These are phyloP conservation scores for Neurospora sp. DNA, from an alignment of 2,329 filamentous ascomycete genomes.

Conservation along the genomic window DNA sequence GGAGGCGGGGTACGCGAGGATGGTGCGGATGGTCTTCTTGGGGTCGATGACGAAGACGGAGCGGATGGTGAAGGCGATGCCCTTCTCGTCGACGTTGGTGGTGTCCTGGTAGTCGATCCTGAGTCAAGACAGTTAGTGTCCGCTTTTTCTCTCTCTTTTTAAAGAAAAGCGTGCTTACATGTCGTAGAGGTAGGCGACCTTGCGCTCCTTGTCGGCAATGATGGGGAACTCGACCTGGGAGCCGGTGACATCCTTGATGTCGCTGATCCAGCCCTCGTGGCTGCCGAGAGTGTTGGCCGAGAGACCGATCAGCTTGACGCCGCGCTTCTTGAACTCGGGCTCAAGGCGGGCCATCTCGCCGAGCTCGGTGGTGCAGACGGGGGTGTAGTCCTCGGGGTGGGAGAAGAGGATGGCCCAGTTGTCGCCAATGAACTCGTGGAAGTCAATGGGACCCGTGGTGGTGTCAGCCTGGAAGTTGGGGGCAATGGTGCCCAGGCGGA, in stretches of 20 bases:
- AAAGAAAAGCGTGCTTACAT: slow-evolving; percentile 42
- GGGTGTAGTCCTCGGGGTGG: slow-evolving; percentile 84
- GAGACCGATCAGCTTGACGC: slow-evolving; percentile 85
- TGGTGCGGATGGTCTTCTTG: slow-evolving; percentile 84
- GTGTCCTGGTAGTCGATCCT: slow-evolving; percentile 72
- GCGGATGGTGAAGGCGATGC: slow-evolving; percentile 87
- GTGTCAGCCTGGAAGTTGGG: slow-evolving; percentile 81
- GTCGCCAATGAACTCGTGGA: slow-evolving; percentile 71
- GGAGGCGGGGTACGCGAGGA: slow-evolving; percentile 84
- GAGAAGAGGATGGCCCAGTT: slow-evolving; percentile 78
- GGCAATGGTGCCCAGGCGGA: slow-evolving; percentile 56
- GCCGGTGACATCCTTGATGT: slow-evolving; percentile 71
- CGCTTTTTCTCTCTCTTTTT: neutral
- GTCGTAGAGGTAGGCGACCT: slow-evolving; percentile 67
- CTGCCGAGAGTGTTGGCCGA: slow-evolving; percentile 76
- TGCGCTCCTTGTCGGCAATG: slow-evolving; percentile 68
- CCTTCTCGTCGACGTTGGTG: slow-evolving; percentile 71
- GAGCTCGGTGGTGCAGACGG: slow-evolving; percentile 92
- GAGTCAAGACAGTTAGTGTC: neutral
- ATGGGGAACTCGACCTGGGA: slow-evolving; percentile 66
- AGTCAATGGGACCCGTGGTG: slow-evolving; percentile 67
- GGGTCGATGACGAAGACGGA: slow-evolving; percentile 94
- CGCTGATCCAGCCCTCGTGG: slow-evolving; percentile 83
- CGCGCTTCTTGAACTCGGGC: slow-evolving; percentile 76
- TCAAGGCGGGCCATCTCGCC: slow-evolving; percentile 86